phyloP scores from a whole-genome alignment of 1,284 basidiomycete species.

The Naganishia sp. region DNA sequence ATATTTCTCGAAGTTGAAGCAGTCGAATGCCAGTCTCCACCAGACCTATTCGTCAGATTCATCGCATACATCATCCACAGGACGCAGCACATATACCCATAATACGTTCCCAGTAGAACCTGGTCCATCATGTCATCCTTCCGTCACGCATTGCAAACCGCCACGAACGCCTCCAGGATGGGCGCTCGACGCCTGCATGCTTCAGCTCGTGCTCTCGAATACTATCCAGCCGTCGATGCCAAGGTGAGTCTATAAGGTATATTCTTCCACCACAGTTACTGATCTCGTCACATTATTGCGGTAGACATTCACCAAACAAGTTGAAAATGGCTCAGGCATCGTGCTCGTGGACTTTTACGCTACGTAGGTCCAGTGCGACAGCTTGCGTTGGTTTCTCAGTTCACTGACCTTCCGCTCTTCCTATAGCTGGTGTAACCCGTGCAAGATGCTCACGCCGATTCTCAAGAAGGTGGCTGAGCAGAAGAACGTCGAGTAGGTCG shows the following conservation, averaged over 20 bases:
- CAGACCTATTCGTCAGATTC: too few species aligned
- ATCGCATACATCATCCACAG: too few species aligned
- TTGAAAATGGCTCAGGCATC: constrained; percentile 21
- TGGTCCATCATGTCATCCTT: constrained; percentile 15
- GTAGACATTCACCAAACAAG: constrained; percentile 31
- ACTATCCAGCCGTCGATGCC: constrained; percentile 29
- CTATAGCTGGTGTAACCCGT: constrained; percentile 53
- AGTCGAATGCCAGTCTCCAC: neutral
- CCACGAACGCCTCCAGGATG: constrained; percentile 6
- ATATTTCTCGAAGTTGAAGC: neutral
- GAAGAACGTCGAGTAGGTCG: constrained; percentile 37
- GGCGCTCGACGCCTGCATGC: constrained; percentile 25
- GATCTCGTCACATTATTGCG: neutral
- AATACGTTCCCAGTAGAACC: neutral
- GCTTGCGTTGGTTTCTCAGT: neutral
- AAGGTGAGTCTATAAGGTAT: constrained; percentile 10
- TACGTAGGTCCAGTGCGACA: constrained; percentile 39
- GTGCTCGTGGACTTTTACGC: constrained; percentile 54
- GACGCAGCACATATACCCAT: neutral
- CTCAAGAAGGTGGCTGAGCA: constrained; percentile 47
- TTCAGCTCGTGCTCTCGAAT: constrained; percentile 26
- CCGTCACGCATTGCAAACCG: constrained; percentile 7
- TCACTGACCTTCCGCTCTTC: neutral
- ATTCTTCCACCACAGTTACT: neutral
- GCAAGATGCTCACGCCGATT: constrained; percentile 50